These are phyloP conservation scores for Vigna angularis DNA, from an alignment of 306 rosid genomes.

Conservation along the genomic window DNA sequence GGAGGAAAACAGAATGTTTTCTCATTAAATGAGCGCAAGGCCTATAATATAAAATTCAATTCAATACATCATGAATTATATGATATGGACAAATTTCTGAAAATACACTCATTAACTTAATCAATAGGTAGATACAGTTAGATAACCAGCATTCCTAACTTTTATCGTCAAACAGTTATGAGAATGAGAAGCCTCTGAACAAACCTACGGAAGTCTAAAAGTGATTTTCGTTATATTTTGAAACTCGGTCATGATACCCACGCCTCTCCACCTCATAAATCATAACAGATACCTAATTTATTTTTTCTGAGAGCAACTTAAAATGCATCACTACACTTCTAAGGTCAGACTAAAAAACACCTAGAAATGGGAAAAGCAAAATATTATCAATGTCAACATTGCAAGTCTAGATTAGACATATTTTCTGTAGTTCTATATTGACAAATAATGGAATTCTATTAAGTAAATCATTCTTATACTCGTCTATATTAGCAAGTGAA, in stretches of 20 bases:
- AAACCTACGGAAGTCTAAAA: constrained; percentile 19
- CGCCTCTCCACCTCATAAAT: constrained; percentile 23
- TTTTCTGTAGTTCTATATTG: background rate
- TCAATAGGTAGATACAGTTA: background rate
- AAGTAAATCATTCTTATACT: background rate
- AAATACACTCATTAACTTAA: background rate
- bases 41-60: constrained; percentile 9
- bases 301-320: background rate
- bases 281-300: background rate
- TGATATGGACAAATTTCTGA: background rate
- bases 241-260: constrained; percentile 2
- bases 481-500: background rate
- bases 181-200: constrained; percentile 27
- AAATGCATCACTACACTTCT: constrained; percentile 3
- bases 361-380: background rate
- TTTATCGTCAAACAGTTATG: background rate
- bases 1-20: background rate
- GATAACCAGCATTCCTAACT: background rate
- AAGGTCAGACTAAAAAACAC: background rate
- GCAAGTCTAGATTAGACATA: background rate
- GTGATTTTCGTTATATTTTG: background rate
- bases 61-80: background rate
- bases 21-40: background rate
- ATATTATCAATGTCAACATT: background rate
- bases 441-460: constrained; percentile 17